Conservation (phyloP, 768 basidiomycete genomes). For the Pleurotus platypus region DNA sequence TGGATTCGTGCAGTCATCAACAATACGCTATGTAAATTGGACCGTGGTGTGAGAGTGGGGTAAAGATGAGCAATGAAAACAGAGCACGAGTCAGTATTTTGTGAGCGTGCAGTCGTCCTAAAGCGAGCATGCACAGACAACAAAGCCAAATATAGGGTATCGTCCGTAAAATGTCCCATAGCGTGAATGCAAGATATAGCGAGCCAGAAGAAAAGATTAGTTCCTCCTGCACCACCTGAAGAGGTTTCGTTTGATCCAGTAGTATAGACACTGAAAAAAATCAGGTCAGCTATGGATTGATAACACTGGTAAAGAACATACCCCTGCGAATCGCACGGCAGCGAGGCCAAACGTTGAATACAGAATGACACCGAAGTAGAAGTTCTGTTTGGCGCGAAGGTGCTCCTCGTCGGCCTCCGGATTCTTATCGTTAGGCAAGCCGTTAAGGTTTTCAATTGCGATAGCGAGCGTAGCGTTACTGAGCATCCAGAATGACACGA, state of each 20-base stretch:
- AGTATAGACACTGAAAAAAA: constrained; percentile 62
- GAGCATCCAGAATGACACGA: constrained; percentile 71
- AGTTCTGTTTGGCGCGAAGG: constrained; percentile 22
- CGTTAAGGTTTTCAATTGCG: constrained; percentile 73
- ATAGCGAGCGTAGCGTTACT: constrained; percentile 67
- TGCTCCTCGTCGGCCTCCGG: constrained; percentile 32
- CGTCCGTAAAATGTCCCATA: constrained; percentile 4
- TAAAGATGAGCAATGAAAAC: not conserved
- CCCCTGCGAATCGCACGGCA: constrained; percentile 70
- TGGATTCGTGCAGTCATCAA: constrained; percentile 7
- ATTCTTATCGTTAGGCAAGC: constrained; percentile 37
- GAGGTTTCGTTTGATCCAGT: constrained; percentile 80
- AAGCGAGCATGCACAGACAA: not conserved
- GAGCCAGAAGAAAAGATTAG: constrained; percentile 27
- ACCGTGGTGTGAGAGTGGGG: not conserved
- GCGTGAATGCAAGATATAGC: constrained; percentile 1
- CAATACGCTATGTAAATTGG: constrained; percentile 4
- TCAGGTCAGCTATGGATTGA: not conserved
- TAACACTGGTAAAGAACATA: constrained; percentile 32
- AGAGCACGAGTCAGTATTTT: not conserved
- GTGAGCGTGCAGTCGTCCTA: not conserved
- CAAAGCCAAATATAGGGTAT: not conserved
- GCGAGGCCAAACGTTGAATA: constrained; percentile 77
- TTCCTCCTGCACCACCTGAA: constrained; percentile 80
- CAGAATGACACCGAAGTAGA: constrained; percentile 75